phyloP scores from a whole-genome alignment of 208 protist genomes.

The Trypanosoma melophagium region DNA sequence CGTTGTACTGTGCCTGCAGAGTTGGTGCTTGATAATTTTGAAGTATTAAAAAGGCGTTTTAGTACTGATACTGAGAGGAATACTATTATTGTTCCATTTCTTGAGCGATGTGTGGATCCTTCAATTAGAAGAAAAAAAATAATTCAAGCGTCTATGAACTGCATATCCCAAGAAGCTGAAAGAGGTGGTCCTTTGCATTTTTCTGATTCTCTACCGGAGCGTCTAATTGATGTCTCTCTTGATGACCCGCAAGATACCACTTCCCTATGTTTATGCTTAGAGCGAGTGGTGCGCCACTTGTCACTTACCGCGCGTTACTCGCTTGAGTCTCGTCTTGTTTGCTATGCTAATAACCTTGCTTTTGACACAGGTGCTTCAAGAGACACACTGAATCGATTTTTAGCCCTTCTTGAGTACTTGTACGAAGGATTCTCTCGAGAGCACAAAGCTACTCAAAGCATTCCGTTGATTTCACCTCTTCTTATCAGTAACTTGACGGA shows the following conservation, averaged over 20 bases:
- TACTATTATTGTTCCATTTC: slow-evolving; percentile 38
- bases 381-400: slow-evolving; percentile 13
- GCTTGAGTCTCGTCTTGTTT: slow-evolving; percentile 23
- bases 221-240: slow-evolving; percentile 28
- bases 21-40: slow-evolving; percentile 45
- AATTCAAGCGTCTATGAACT: slow-evolving; percentile 13
- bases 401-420: slow-evolving; percentile 34
- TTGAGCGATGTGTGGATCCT: slow-evolving; percentile 36
- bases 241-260: slow-evolving; percentile 18
- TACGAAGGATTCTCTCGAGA: slow-evolving; percentile 33
- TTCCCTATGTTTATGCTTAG: slow-evolving; percentile 38
- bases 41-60: slow-evolving; percentile 37
- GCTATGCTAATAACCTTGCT: slow-evolving; percentile 11
- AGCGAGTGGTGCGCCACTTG: slow-evolving; percentile 28
- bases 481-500: slow-evolving; percentile 30
- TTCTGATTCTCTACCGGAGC: slow-evolving; percentile 24
- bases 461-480: slow-evolving; percentile 47
- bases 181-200: slow-evolving; percentile 23
- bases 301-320: slow-evolving; percentile 33
- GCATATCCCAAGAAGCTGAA: slow-evolving; percentile 24
- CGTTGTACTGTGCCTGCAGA: slow-evolving; percentile 35
- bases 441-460: slow-evolving; percentile 39
- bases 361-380: not conserved
- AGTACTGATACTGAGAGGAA: slow-evolving; percentile 30
- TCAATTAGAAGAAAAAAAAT: not conserved